Evolutionary conservation across 75 land plant genomes (phyloP), one percentile per base, ranked within the genome.

Genomic region (Cryptomeria japonica): DNA sequence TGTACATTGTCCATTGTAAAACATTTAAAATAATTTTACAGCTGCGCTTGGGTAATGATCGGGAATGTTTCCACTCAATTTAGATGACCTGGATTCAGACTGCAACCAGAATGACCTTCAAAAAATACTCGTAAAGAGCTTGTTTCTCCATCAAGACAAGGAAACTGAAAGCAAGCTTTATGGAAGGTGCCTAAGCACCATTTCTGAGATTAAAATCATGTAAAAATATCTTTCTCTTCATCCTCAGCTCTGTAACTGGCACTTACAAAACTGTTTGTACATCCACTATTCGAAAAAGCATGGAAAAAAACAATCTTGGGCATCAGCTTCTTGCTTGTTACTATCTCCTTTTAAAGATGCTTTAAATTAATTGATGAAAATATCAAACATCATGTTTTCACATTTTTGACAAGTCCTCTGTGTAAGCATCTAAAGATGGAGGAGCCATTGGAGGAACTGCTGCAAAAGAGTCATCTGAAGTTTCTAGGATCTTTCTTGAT

Each of bases 371-470:
- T 44, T 44, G 46, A 44, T 44, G 5, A 44, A 3, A 3, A 44
- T 44, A 44, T 44, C 46, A 44, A 44, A 44, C 5, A 44, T 44
- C 46, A 44, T 5, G 6, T 44, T 44, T 44, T 44, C 46, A 44
- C 46, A 44, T 1, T 44, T 4, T 44, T 8, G 9, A 38, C 42
- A 78, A 36, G 3, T 38, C 37, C 39, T 37, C 80, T 16, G 19
- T 16, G 80, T 78, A 78, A 46, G 84, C 88, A 85, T 91, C 90
- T 72, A 84, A 39, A 85, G 58, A 80, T 72, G 93, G 93, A 86
- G 90, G 93, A 34, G 93, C 88, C 39, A 90, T 41, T 18, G 93
- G 94, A 22, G 94, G 94, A 37, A 92, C 85, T 41, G 91, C 94
- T 34, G 80, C 73, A 39, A 70, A 34, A 38, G 44, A 19, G 39